These are phyloP conservation scores for Spiraea crenata DNA, from an alignment of 331 rosid genomes.

Conservation along the genomic window DNA sequence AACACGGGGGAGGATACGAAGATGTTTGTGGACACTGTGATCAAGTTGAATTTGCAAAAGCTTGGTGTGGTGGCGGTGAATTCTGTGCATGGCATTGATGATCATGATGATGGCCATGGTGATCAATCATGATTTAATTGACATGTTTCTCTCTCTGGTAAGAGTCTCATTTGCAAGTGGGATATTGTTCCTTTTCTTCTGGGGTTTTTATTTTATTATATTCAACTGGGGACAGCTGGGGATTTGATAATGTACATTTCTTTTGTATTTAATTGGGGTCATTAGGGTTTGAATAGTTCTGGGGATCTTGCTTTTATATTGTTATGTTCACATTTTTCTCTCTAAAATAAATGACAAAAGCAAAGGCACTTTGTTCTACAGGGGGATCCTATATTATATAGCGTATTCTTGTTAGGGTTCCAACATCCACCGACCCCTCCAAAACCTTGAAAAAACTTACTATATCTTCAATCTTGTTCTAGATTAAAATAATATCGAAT, in stretches of 20 bases:
- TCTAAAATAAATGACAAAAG: slow-evolving; percentile 7
- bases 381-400: too few species aligned
- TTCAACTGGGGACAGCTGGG: background rate
- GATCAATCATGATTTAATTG: background rate
- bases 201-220: background rate
- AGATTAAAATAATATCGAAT: too few species aligned
- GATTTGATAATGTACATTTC: slow-evolving; percentile 11
- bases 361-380: background rate
- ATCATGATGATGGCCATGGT: slow-evolving; percentile 24
- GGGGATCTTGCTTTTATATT: background rate
- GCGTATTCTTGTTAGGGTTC: too few species aligned
- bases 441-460: too few species aligned
- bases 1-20: slow-evolving; percentile 82
- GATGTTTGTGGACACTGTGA: slow-evolving; percentile 86
- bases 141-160: background rate
- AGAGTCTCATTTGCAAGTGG: slow-evolving; percentile 11
- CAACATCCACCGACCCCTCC: too few species aligned
- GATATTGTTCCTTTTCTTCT: background rate
- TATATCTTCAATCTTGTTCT: too few species aligned
- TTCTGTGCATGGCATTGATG: slow-evolving; percentile 34
- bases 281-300: background rate
- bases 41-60: slow-evolving; percentile 86
- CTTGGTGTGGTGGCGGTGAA: slow-evolving; percentile 60
- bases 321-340: background rate
- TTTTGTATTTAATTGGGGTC: background rate